phyloP scores from a whole-genome alignment of 2,329 filamentous ascomycete species.

The Lecanicillium sp. region DNA sequence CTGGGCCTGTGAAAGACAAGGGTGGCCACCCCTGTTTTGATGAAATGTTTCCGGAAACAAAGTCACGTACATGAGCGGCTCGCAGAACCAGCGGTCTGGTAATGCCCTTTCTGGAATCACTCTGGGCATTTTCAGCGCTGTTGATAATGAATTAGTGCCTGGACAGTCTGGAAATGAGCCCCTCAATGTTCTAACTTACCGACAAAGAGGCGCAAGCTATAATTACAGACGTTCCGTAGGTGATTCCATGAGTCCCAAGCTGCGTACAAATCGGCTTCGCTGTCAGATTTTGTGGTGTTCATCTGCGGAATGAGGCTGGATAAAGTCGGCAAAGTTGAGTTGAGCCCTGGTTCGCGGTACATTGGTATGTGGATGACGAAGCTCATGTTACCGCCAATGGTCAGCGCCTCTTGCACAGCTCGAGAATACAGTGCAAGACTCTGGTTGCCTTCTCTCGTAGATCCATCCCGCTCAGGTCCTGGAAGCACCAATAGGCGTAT shows the following conservation, averaged over 20 bases:
- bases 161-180: background rate
- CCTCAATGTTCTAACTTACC: constrained; percentile 49
- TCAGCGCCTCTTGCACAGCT: constrained; percentile 71
- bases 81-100: constrained; percentile 60
- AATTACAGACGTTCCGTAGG: constrained; percentile 77
- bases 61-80: constrained; percentile 56
- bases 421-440: constrained; percentile 71
- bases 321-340: constrained; percentile 44
- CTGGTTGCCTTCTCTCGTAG: constrained; percentile 38
- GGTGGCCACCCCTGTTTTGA: constrained; percentile 51
- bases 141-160: constrained; percentile 1
- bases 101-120: constrained; percentile 51
- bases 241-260: constrained; percentile 93
- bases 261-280: constrained; percentile 55
- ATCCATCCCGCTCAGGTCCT: constrained; percentile 61
- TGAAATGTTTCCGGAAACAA: constrained; percentile 47
- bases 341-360: constrained; percentile 60
- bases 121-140: constrained; percentile 49
- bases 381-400: constrained; percentile 66
- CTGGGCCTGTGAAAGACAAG: constrained; percentile 52
- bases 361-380: constrained; percentile 78
- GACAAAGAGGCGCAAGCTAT: constrained; percentile 70
- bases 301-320: constrained; percentile 32
- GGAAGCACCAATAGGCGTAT: constrained; percentile 74
- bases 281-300: constrained; percentile 15